These are phyloP conservation scores for Kurtzmaniella fragi DNA, from an alignment of 805 yeast genomes.

Conservation along the genomic window DNA sequence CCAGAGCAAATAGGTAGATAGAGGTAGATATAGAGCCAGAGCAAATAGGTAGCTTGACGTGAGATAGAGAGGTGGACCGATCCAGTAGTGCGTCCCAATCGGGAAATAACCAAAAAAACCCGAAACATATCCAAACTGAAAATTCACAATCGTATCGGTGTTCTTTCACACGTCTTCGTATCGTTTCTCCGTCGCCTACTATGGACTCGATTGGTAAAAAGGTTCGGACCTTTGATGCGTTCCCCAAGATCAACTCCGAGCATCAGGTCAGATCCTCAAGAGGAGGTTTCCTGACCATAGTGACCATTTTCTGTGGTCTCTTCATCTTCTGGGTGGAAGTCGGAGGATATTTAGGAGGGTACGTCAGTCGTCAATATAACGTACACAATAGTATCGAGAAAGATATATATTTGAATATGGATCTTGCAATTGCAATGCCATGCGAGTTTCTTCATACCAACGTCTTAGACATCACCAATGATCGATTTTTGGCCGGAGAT, in stretches of 20 bases:
- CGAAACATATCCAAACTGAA: neutral
- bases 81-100: too few species aligned
- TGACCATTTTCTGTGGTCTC: slow-evolving; percentile 57
- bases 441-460: slow-evolving; percentile 73
- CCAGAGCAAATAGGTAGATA: too few species aligned
- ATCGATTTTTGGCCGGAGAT: slow-evolving; percentile 73
- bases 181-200: neutral
- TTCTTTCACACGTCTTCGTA: neutral
- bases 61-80: too few species aligned
- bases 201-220: slow-evolving; percentile 33
- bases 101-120: neutral
- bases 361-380: slow-evolving; percentile 67
- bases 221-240: slow-evolving; percentile 45
- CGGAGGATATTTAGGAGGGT: slow-evolving; percentile 82
- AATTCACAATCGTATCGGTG: neutral
- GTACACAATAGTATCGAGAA: slow-evolving; percentile 61
- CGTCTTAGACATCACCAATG: slow-evolving; percentile 73
- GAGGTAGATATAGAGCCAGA: too few species aligned
- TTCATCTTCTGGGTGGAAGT: slow-evolving; percentile 79
- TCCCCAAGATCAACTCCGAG: slow-evolving; percentile 40
- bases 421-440: slow-evolving; percentile 77
- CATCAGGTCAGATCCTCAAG: slow-evolving; percentile 70
- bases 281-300: slow-evolving; percentile 70
- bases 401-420: slow-evolving; percentile 67
- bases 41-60: too few species aligned